Evolutionary conservation across 2,329 filamentous ascomycete genomes (phyloP).

Genomic region (Annulohypoxylon truncatum): DNA sequence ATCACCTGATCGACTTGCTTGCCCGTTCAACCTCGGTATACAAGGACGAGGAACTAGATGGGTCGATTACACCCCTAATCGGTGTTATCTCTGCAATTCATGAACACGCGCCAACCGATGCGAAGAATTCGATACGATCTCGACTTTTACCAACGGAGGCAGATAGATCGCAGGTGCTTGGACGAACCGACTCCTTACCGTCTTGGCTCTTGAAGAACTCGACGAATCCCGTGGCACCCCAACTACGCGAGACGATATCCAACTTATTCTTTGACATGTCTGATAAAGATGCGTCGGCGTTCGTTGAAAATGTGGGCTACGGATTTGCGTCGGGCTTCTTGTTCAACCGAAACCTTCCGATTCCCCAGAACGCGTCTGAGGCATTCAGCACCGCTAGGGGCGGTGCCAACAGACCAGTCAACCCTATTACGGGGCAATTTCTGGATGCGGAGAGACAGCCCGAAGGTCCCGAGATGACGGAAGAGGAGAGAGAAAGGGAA

Average conservation of each 20-base stretch:
- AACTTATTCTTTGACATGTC: conserved; percentile 89
- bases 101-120: conserved; percentile 71
- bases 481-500: conserved; percentile 91
- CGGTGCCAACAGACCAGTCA: conserved; percentile 63
- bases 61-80: conserved; percentile 76
- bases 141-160: conserved; percentile 79
- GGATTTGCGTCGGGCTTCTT: conserved; percentile 93
- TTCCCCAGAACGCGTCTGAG: conserved; percentile 75
- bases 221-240: conserved; percentile 76
- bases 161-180: conserved; percentile 82
- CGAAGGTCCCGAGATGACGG: conserved; percentile 79
- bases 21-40: conserved; percentile 73
- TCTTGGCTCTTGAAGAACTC: conserved; percentile 82
- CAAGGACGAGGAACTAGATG: conserved; percentile 76
- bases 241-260: conserved; percentile 79
- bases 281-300: conserved; percentile 79
- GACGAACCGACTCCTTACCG: conserved; percentile 77
- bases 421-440: conserved; percentile 89
- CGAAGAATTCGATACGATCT: conserved; percentile 71
- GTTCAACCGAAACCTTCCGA: conserved; percentile 82
- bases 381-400: conserved; percentile 54
- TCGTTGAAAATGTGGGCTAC: conserved; percentile 93
- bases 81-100: conserved; percentile 79
- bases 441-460: conserved; percentile 73
- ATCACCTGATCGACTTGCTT: conserved; percentile 77